A percentile compares a stretch with the other conserved stretches of the same genome.
These are phyloP conservation scores for Podila verticillata DNA, from an alignment of 192 early-diverging fungal genomes.

Conservation along the genomic window DNA sequence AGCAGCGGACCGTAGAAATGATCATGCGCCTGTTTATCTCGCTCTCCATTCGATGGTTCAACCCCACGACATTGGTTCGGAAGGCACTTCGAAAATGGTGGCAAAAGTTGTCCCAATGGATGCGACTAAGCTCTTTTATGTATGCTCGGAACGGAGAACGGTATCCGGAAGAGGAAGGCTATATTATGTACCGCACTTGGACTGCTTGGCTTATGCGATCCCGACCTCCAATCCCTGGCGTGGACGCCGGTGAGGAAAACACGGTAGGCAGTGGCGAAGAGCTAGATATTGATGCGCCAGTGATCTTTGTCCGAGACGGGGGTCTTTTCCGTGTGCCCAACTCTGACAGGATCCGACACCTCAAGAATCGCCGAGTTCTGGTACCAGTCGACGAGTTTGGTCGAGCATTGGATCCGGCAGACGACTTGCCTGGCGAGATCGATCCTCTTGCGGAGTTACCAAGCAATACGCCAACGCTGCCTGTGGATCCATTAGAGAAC, in stretches of 20 bases:
- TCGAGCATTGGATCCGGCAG: conserved; percentile 61
- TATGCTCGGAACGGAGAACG: conserved; percentile 65
- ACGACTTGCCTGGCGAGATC: conserved; percentile 68
- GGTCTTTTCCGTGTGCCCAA: conserved; percentile 84
- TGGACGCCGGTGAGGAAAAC: conserved; percentile 14
- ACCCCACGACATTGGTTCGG: conserved; percentile 68
- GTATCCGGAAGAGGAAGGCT: conserved; percentile 77
- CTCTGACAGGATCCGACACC: conserved; percentile 80
- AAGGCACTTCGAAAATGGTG: conserved; percentile 77
- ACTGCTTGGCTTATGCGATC: conserved; percentile 60
- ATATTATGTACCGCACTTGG: conserved; percentile 59
- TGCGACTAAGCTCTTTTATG: conserved; percentile 87
- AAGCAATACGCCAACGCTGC: conserved; percentile 1
- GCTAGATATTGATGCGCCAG: conserved; percentile 53
- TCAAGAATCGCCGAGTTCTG: conserved; percentile 80
- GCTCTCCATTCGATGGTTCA: conserved; percentile 62
- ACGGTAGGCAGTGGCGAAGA: conserved; percentile 56
- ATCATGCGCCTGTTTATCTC: conserved; percentile 76
- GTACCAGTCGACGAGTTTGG: conserved; percentile 76
- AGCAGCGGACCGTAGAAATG: no score
- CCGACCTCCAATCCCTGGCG: conserved; percentile 60
- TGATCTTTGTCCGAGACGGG: conserved; percentile 69
- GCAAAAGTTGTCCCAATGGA: conserved; percentile 64
- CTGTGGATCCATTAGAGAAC: conserved; percentile 48
- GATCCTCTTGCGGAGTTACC: conserved; percentile 54